Percentiles rank a stretch among this genome's conserved stretches.
These are phyloP conservation scores for Pyrenochaeta sp. DNA, from an alignment of 2,329 filamentous ascomycete genomes.

Conservation along the genomic window DNA sequence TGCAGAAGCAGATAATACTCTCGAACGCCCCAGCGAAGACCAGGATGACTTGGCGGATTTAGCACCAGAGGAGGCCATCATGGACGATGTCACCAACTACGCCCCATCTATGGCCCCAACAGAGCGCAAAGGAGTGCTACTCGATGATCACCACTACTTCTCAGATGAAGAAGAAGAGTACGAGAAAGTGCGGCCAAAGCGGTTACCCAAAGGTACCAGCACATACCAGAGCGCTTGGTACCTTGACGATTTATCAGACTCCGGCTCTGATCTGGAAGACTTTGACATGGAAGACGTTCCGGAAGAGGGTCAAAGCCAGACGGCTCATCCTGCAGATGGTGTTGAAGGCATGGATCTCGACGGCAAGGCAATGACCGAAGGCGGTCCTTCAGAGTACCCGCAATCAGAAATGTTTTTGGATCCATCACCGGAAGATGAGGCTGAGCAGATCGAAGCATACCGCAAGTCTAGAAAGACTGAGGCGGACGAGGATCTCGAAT, in stretches of 20 bases:
- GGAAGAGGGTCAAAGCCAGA: conserved; percentile 61
- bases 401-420: conserved; percentile 92
- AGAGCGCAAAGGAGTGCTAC: conserved; percentile 79
- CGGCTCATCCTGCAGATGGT: conserved; percentile 80
- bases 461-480: conserved; percentile 80
- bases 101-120: conserved; percentile 57
- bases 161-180: conserved; percentile 80
- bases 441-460: conserved; percentile 81
- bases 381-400: conserved; percentile 85
- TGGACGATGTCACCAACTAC: conserved; percentile 71
- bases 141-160: conserved; percentile 98
- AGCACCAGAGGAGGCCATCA: conserved; percentile 84
- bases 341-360: conserved; percentile 67
- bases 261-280: conserved; percentile 79
- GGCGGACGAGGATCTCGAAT: conserved; percentile 89
- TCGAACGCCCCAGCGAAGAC: conserved; percentile 79
- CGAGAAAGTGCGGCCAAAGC: conserved; percentile 70
- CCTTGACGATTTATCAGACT: conserved; percentile 80
- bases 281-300: conserved; percentile 67
- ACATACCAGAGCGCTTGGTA: conserved; percentile 96
- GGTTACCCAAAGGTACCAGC: conserved; percentile 88
- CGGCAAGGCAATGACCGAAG: conserved; percentile 73
- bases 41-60: conserved; percentile 84
- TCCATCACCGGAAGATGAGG: conserved; percentile 81
- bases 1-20: conserved; percentile 61